These are phyloP conservation scores for Neonectria ditissima DNA, from an alignment of 2,329 filamentous ascomycete genomes.

Conservation along the genomic window DNA sequence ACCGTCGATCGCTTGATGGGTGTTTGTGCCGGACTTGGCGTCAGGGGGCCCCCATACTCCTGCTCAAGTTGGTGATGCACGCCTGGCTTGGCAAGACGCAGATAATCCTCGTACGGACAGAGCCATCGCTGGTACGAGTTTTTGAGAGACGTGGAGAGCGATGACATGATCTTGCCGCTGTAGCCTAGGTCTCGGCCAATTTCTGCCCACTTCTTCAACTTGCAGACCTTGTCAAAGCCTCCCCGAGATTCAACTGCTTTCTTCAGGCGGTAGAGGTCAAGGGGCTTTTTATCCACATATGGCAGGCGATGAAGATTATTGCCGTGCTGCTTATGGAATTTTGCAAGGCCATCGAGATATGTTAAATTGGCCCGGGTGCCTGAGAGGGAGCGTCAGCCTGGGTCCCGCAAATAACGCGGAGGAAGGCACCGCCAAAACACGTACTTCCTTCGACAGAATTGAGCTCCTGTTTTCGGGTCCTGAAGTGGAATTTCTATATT, in stretches of 20 bases:
- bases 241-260: conserved; percentile 96
- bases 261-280: conserved; percentile 95
- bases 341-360: conserved; percentile 93
- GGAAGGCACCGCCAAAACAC: conserved; percentile 48
- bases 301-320: conserved; percentile 94
- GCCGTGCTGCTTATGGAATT: conserved; percentile 97
- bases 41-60: conserved; percentile 92
- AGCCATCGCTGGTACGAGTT: conserved; percentile 99
- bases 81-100: conserved; percentile 89
- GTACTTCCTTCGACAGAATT: conserved; percentile 98
- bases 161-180: conserved; percentile 99
- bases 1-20: conserved; percentile 76
- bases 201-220: conserved; percentile 98
- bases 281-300: conserved; percentile 95
- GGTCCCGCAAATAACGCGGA: conserved; percentile 6
- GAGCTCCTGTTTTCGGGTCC: conserved; percentile 93
- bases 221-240: conserved; percentile 96
- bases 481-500: conserved; percentile 90
- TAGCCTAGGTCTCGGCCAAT: conserved; percentile 97
- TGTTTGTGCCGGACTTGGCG: conserved; percentile 75
- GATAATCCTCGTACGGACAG: conserved; percentile 94
- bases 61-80: conserved; percentile 96
- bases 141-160: conserved; percentile 94
- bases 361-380: conserved; percentile 95
- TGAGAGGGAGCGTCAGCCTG: conserved; percentile 57